Percentiles rank a stretch among this genome's conserved stretches.
Conservation (phyloP, 306 rosid genomes). For the Sophora flavescens region DNA sequence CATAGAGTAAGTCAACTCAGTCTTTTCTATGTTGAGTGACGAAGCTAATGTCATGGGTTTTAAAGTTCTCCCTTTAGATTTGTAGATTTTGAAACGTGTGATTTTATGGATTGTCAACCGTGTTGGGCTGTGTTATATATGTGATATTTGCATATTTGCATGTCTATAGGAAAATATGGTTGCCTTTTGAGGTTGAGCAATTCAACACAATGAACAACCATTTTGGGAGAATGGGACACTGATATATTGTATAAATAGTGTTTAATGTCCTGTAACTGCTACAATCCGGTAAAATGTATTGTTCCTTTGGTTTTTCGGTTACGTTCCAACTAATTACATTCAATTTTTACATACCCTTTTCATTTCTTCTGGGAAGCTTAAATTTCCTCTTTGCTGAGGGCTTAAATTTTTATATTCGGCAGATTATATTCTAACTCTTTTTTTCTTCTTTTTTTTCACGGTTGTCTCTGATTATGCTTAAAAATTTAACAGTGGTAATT, state of each 20-base stretch:
- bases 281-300: slow-evolving; percentile 40
- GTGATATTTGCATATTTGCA: slow-evolving; percentile 51
- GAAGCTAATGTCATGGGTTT: slow-evolving; percentile 48
- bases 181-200: slow-evolving; percentile 42
- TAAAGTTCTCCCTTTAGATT: slow-evolving; percentile 45
- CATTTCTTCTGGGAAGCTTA: slow-evolving; percentile 20
- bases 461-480: slow-evolving; percentile 9
- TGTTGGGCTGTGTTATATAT: slow-evolving; percentile 49
- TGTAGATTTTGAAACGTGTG: slow-evolving; percentile 45
- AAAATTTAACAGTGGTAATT: neutral
- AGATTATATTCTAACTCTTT: slow-evolving; percentile 12
- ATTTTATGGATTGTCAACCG: slow-evolving; percentile 48
- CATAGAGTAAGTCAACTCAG: slow-evolving; percentile 43
- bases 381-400: slow-evolving; percentile 8
- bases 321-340: slow-evolving; percentile 22
- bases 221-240: slow-evolving; percentile 40
- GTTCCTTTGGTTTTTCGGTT: slow-evolving; percentile 29
- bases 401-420: slow-evolving; percentile 1
- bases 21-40: slow-evolving; percentile 48
- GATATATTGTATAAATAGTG: slow-evolving; percentile 53
- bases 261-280: slow-evolving; percentile 36
- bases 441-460: neutral
- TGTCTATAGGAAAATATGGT: slow-evolving; percentile 44
- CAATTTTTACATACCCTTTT: slow-evolving; percentile 16
- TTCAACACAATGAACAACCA: slow-evolving; percentile 40